Base-by-base conservation (phyloP, 2,329 filamentous ascomycete genomes). In the Hypoxylon rubiginosum region DNA sequence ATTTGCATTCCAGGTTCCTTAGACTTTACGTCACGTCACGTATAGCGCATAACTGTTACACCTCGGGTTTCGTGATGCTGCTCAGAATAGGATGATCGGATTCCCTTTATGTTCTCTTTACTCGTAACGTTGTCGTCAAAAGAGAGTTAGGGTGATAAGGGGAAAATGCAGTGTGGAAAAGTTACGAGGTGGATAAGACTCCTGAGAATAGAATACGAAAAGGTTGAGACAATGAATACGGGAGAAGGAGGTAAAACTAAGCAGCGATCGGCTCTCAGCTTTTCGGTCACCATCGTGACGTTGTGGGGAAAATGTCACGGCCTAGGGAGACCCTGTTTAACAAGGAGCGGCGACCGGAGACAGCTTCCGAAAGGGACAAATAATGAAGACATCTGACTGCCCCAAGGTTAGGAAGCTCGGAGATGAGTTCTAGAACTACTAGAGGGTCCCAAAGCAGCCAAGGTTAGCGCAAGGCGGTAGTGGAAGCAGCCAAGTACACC, bases 351-450 rank as follows among this genome's bases (percentile, higher is more conserved):
- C 53, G 60, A 34, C 56, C 64, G 67, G 67, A 67, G 64, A 67
- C 41, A 59, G 64, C 45, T 60, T 69, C 67, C 67, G 57, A 69
- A 64, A 54, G 34, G 49, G 64, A 66, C 34, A 57, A 39, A 58
- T n/a, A 51, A 53, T 56, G 57, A 58, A 58, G 24, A 52, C 62
- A 66, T 50, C 57, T 58, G 49, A 58, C 59, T 30, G 30, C 52
- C 45, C 26, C 13, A 50, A 58, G 26, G 45, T 24, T 63, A 39
- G 39, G 56, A 41, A 66, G 41, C 34, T 64, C 60, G 64, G 57
- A 66, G 39, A 62, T 64, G 64, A 66, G 66, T 54, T 67, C 63
- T 67, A 67, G 64, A 67, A 64, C 60, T 64, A 64, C 56, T 61
- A 62, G 57, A 64, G 58, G 36, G 7, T 34, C 30, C 30, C 30